phyloP scores from a whole-genome alignment of 768 basidiomycete species.

The Hygrocybe coccinea region DNA sequence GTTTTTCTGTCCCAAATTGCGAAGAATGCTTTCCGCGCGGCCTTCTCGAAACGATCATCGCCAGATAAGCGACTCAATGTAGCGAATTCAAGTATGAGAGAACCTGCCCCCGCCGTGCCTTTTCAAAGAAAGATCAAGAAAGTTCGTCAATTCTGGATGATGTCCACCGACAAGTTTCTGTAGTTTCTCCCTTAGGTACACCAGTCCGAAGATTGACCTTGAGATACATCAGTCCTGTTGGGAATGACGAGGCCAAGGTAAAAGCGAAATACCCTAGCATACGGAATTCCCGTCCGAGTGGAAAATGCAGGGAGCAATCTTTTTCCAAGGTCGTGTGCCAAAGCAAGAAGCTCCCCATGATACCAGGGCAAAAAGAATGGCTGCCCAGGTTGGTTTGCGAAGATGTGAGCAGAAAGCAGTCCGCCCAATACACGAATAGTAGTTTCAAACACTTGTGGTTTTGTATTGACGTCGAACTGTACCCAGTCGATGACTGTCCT shows the following conservation, averaged over 20 bases:
- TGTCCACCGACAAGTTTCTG: constrained; percentile 71
- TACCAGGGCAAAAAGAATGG: constrained; percentile 84
- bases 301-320: constrained; percentile 87
- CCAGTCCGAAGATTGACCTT: constrained; percentile 85
- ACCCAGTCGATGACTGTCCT: constrained; percentile 76
- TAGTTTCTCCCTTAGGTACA: constrained; percentile 65
- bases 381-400: constrained; percentile 60
- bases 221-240: constrained; percentile 6
- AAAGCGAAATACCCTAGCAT: constrained; percentile 62
- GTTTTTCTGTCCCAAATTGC: constrained; percentile 91
- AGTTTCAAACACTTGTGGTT: constrained; percentile 97
- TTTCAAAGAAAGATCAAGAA: constrained; percentile 8
- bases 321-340: constrained; percentile 85
- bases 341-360: constrained; percentile 63
- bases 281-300: constrained; percentile 88
- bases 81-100: constrained; percentile 91
- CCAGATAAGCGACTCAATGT: constrained; percentile 87
- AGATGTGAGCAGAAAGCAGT: constrained; percentile 78
- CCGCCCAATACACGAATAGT: constrained; percentile 93
- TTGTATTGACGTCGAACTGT: constrained; percentile 88
- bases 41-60: constrained; percentile 85
- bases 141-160: neutral
- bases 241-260: constrained; percentile 1
- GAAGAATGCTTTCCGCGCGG: constrained; percentile 85
- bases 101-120: constrained; percentile 93